phyloP scores from a whole-genome alignment of 495 filamentous ascomycete species.

The Bathelium albidoporum region DNA sequence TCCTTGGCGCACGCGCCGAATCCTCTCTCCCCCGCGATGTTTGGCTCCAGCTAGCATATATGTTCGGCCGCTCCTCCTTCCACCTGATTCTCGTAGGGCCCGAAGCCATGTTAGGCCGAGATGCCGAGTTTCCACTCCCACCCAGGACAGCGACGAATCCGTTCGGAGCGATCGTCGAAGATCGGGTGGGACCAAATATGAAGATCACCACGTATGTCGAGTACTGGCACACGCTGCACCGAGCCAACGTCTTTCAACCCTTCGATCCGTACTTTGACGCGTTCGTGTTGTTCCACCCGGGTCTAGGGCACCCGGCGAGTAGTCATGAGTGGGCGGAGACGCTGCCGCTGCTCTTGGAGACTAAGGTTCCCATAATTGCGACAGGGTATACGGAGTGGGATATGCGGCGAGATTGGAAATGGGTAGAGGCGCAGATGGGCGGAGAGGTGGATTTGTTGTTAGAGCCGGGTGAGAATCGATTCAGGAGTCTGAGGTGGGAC shows the following conservation, averaged over 20 bases:
- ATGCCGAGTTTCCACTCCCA: conserved; percentile 82
- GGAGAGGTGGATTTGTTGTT: conserved; percentile 89
- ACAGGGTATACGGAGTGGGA: conserved; percentile 95
- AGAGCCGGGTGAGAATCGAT: conserved; percentile 85
- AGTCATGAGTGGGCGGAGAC: conserved; percentile 90
- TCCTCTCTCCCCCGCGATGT: conserved; percentile 88
- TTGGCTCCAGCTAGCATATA: conserved; percentile 82
- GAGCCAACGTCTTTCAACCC: conserved; percentile 76
- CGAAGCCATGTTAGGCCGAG: conserved; percentile 84
- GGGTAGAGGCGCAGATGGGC: conserved; percentile 70
- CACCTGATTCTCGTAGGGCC: conserved; percentile 93
- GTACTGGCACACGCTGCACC: conserved; percentile 94
- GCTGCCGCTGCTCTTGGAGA: conserved; percentile 78
- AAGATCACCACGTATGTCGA: conserved; percentile 97
- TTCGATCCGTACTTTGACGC: conserved; percentile 97
- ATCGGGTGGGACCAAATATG: conserved; percentile 68
- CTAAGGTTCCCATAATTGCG: conserved; percentile 83
- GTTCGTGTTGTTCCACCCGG: conserved; percentile 93
- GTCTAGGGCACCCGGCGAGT: conserved; percentile 84
- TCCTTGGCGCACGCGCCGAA: conserved; percentile 90
- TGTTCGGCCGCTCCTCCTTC: conserved; percentile 72
- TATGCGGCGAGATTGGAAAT: conserved; percentile 81
- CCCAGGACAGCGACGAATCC: conserved; percentile 74
- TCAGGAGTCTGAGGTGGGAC: conserved; percentile 94
- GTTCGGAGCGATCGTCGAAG: conserved; percentile 86